Percentiles rank a stretch among this genome's conserved stretches.
Evolutionary conservation across 176 grass and related monocot species (phyloP).

Genomic region (Raddia guianensis): DNA sequence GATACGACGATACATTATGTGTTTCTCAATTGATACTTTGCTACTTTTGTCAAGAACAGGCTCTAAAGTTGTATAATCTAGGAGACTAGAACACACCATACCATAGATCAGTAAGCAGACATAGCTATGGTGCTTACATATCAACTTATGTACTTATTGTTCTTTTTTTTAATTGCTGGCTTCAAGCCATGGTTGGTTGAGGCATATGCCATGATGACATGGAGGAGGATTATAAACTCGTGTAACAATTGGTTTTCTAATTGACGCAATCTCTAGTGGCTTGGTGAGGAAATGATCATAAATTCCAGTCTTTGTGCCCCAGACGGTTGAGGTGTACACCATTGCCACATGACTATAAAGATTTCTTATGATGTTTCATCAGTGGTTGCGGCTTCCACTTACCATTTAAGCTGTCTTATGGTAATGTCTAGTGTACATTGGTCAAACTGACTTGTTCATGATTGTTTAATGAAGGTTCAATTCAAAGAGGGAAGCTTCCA

Average conservation of each 20-base stretch:
- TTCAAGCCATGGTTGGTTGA: neutral
- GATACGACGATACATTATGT: neutral
- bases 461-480: constrained; percentile 57
- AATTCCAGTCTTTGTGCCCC: neutral
- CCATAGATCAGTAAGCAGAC: neutral
- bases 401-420: neutral
- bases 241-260: neutral
- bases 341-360: neutral
- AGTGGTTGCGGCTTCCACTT: neutral
- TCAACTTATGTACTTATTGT: neutral
- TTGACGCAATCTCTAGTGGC: neutral
- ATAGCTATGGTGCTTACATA: neutral
- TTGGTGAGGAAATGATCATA: neutral
- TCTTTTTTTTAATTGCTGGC: neutral
- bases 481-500: constrained; percentile 89
- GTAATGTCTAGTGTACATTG: neutral
- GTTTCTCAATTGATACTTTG: neutral
- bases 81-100: neutral
- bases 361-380: neutral
- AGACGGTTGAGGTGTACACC: neutral
- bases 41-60: neutral
- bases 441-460: neutral
- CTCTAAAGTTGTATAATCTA: neutral
- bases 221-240: constrained; percentile 2
- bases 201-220: neutral